Evolutionary conservation across 257 asterid species (phyloP).

Genomic region (Osmanthus fragrans): DNA sequence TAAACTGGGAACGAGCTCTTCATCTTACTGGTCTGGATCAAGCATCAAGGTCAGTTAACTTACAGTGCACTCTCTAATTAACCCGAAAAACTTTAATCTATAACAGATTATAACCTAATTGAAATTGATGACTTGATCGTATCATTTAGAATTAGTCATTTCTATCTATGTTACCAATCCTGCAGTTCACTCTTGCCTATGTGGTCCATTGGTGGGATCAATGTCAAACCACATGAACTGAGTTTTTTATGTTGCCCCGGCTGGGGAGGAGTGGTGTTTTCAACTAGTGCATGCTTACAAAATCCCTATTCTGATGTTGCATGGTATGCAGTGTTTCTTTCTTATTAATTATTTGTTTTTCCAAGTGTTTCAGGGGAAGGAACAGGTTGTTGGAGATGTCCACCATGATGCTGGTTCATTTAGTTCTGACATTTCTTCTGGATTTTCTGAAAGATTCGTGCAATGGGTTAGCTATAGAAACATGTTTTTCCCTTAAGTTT

Average conservation of each 20-base stretch:
- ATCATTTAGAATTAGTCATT: not conserved
- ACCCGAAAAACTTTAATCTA: not conserved
- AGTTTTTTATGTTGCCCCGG: not conserved
- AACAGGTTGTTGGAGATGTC: constrained; percentile 37
- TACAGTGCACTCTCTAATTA: constrained; percentile 8
- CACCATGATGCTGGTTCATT: constrained; percentile 21
- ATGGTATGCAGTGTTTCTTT: not conserved
- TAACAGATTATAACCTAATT: not conserved
- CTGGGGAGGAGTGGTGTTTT: not conserved
- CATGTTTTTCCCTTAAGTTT: constrained; percentile 51
- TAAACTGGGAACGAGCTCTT: constrained; percentile 39
- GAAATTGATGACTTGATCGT: not conserved
- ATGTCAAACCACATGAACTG: not conserved
- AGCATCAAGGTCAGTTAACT: constrained; percentile 60
- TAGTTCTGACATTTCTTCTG: constrained; percentile 31
- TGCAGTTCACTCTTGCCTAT: not conserved
- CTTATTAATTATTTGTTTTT: not conserved
- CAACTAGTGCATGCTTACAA: not conserved
- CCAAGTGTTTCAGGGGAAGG: constrained; percentile 44
- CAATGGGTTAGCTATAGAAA: constrained; percentile 68
- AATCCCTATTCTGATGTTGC: constrained; percentile 2
- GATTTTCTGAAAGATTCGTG: constrained; percentile 60
- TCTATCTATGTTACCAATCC: not conserved
- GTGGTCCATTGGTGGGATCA: not conserved
- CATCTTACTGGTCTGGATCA: constrained; percentile 41